Conservation (phyloP, 352 stramenopile species). For the Phytophthora vignae region DNA sequence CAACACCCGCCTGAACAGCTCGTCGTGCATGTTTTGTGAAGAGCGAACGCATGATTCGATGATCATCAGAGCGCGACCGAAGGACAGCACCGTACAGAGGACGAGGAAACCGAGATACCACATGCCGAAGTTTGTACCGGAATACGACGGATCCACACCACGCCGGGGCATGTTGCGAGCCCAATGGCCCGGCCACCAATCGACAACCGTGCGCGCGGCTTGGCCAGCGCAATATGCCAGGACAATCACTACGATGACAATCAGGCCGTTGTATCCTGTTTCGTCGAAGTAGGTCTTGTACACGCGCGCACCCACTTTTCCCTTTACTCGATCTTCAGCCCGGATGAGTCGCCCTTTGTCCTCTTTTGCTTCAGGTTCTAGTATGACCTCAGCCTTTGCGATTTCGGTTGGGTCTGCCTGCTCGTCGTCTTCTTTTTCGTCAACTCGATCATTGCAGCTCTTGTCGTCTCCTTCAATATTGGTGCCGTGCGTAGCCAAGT, state of each 20-base stretch:
- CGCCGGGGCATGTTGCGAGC: conserved; percentile 20
- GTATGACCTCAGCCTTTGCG: neutral
- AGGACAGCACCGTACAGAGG: neutral
- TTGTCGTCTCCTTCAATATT: neutral
- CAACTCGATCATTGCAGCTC: neutral
- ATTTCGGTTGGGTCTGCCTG: neutral
- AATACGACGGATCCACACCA: conserved; percentile 41
- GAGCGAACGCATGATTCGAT: conserved; percentile 41
- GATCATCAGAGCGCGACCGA: conserved; percentile 28
- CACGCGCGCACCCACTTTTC: conserved; percentile 28
- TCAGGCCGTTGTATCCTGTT: conserved; percentile 28
- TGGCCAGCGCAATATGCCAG: conserved; percentile 7
- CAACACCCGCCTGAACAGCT: conserved; percentile 53
- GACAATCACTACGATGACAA: conserved; percentile 8
- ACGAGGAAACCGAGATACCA: conserved; percentile 53
- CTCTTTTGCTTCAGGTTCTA: neutral
- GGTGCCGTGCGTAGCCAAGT: conserved; percentile 20
- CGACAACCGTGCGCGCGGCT: conserved; percentile 9
- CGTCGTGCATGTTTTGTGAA: conserved; percentile 45
- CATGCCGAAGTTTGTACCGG: conserved; percentile 26
- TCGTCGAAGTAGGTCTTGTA: conserved; percentile 45
- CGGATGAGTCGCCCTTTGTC: conserved; percentile 9
- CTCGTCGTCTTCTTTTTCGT: neutral
- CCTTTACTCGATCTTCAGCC: conserved; percentile 41
- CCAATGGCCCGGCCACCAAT: conserved; percentile 34